phyloP scores from a whole-genome alignment of 306 rosid species.

The Casuarina glauca region DNA sequence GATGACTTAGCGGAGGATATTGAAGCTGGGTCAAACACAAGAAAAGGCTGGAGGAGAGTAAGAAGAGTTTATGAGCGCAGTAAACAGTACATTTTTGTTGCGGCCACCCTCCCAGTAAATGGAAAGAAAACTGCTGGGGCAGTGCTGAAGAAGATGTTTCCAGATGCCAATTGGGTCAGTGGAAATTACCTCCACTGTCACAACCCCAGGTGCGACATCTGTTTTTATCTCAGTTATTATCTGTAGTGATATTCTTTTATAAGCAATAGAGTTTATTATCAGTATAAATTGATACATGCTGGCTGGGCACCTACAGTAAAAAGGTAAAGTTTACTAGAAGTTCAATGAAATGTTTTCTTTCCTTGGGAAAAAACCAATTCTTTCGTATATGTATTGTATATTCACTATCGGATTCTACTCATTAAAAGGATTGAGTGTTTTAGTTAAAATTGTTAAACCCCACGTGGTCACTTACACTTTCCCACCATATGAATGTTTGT shows the following conservation, averaged over 20 bases:
- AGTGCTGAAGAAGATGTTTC: slow-evolving; percentile 76
- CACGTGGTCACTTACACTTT: background rate
- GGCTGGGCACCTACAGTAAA: background rate
- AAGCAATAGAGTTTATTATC: background rate
- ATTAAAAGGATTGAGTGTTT: background rate
- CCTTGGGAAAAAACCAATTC: no score
- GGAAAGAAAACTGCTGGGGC: slow-evolving; percentile 96
- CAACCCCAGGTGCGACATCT: slow-evolving; percentile 71
- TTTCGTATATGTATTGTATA: background rate
- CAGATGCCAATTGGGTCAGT: slow-evolving; percentile 81
- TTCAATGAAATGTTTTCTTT: background rate
- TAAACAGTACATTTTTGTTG: slow-evolving; percentile 91
- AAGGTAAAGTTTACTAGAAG: background rate
- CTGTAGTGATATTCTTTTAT: background rate
- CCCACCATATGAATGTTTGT: background rate
- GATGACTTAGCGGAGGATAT: slow-evolving; percentile 18
- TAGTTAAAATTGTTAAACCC: background rate
- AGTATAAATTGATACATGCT: background rate
- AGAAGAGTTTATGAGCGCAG: slow-evolving; percentile 75
- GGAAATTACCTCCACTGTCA: slow-evolving; percentile 94
- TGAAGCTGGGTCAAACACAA: slow-evolving; percentile 42
- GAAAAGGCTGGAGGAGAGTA: slow-evolving; percentile 75
- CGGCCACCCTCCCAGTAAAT: slow-evolving; percentile 94
- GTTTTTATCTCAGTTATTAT: slow-evolving; percentile 8
- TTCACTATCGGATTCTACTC: background rate